These are phyloP conservation scores for Phytophthora litchii DNA, from an alignment of 352 stramenopile genomes.

Conservation along the genomic window DNA sequence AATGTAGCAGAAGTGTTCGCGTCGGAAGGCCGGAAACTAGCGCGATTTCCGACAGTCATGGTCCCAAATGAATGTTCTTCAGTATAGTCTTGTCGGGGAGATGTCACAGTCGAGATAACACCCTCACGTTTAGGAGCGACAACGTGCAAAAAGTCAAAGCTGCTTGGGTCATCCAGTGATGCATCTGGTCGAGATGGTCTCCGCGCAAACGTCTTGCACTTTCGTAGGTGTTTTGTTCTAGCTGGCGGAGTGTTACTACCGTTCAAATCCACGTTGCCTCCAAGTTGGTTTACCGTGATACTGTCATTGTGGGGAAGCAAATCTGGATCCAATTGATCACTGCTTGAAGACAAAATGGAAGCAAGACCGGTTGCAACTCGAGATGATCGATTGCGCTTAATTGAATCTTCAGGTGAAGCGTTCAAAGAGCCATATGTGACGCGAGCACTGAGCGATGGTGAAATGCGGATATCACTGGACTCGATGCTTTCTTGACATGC, in stretches of 20 bases:
- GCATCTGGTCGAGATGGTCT: conserved; percentile 14
- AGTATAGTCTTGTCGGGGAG: conserved; percentile 6
- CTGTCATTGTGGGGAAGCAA: conserved; percentile 11
- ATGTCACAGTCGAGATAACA: not conserved
- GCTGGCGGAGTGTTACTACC: not conserved
- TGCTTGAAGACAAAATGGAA: conserved; percentile 8
- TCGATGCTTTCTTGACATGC: conserved; percentile 46
- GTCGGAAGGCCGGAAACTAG: not conserved
- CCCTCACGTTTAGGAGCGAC: conserved; percentile 21
- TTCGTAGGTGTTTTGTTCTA: conserved; percentile 10
- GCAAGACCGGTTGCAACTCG: conserved; percentile 19
- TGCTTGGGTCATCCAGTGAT: conserved; percentile 15
- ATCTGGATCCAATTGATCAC: conserved; percentile 12
- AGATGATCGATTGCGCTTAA: conserved; percentile 8
- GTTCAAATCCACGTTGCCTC: conserved; percentile 3
- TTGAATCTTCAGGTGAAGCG: conserved; percentile 9
- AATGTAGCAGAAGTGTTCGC: conserved; percentile 4
- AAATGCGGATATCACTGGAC: conserved; percentile 47
- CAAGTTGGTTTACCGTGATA: conserved; percentile 16
- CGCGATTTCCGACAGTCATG: conserved; percentile 1
- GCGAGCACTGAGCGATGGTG: conserved; percentile 35
- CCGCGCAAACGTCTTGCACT: conserved; percentile 18
- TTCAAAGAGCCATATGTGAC: conserved; percentile 19
- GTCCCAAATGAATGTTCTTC: not conserved
- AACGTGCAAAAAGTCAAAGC: conserved; percentile 43